Percentiles rank a stretch among this genome's conserved stretches.
Evolutionary conservation across 2,329 filamentous ascomycete species (phyloP).

Genomic region (Pyrenophora tritici-repentis): DNA sequence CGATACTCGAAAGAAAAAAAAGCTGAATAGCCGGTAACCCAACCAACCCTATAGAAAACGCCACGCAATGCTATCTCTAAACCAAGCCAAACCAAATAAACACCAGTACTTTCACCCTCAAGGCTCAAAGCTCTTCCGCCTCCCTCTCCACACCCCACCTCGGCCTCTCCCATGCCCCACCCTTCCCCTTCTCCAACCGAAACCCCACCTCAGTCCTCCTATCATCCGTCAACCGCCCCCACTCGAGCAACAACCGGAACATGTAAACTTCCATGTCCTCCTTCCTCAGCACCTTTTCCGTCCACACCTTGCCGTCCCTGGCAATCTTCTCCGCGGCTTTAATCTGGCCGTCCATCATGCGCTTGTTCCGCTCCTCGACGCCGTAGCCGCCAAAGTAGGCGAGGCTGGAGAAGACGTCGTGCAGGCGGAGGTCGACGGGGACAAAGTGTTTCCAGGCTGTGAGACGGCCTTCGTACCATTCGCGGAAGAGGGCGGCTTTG

Average conservation of each 20-base stretch:
- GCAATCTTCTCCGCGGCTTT: constrained; percentile 43
- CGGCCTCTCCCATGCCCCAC: neutral
- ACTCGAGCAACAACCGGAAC: constrained; percentile 77
- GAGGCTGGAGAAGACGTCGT: constrained; percentile 73
- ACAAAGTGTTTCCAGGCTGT: constrained; percentile 81
- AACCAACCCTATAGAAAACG: neutral
- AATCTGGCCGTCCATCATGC: constrained; percentile 31
- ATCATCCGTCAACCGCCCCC: constrained; percentile 51
- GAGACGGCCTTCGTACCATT: constrained; percentile 79
- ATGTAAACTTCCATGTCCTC: constrained; percentile 79
- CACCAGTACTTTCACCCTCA: neutral
- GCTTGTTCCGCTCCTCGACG: constrained; percentile 28
- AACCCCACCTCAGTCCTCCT: constrained; percentile 43
- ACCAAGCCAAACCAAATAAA: no score
- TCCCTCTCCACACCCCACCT: neutral
- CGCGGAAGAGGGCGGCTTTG: constrained; percentile 71
- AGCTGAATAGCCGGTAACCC: no score
- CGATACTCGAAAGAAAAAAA: no score
- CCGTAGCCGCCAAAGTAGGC: constrained; percentile 65
- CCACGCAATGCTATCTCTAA: constrained; percentile 9
- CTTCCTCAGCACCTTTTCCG: constrained; percentile 43
- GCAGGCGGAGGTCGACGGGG: constrained; percentile 73
- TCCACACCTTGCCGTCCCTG: constrained; percentile 37
- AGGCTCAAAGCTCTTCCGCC: constrained; percentile 1
- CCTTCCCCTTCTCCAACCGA: constrained; percentile 25